Evolutionary conservation across 2,329 filamentous ascomycete genomes (phyloP).

Genomic region (Microthyrium microscopicum): DNA sequence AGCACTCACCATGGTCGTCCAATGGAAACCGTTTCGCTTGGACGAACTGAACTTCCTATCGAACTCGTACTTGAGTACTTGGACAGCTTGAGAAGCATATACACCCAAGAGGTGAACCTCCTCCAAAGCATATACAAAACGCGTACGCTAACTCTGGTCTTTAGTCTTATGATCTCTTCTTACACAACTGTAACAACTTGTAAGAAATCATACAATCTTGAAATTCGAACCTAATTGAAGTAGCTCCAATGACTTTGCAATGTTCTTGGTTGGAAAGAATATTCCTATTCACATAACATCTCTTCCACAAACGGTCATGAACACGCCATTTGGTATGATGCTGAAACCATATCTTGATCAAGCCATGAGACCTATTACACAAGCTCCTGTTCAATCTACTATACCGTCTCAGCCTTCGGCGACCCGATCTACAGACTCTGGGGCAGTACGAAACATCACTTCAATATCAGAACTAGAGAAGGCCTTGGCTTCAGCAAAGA

Average conservation of each 20-base stretch:
- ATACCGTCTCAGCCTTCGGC: conserved; percentile 5
- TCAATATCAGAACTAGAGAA: conserved; percentile 43
- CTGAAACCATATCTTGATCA: conserved; percentile 58
- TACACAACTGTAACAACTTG: conserved; percentile 96
- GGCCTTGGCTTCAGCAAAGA: conserved; percentile 40
- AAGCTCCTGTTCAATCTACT: conserved; percentile 32
- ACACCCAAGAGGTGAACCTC: conserved; percentile 50
- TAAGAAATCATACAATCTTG: neutral
- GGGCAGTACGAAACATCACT: conserved; percentile 44
- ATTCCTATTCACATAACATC: conserved; percentile 78
- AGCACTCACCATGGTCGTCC: conserved; percentile 75
- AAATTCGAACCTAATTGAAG: neutral
- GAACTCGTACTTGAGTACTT: conserved; percentile 79
- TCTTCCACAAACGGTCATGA: conserved; percentile 69
- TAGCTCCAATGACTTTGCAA: conserved; percentile 66
- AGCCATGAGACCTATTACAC: conserved; percentile 45
- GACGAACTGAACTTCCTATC: conserved; percentile 59
- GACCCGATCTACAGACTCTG: conserved; percentile 12
- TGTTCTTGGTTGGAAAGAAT: conserved; percentile 73
- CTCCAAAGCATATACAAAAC: neutral
- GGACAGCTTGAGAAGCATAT: conserved; percentile 65
- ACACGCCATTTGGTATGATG: conserved; percentile 79
- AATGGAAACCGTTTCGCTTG: conserved; percentile 58
- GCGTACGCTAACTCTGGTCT: neutral
- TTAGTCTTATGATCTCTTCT: conserved; percentile 72